phyloP scores from a whole-genome alignment of 805 yeast genomes.

The Ogataea naganishii region DNA sequence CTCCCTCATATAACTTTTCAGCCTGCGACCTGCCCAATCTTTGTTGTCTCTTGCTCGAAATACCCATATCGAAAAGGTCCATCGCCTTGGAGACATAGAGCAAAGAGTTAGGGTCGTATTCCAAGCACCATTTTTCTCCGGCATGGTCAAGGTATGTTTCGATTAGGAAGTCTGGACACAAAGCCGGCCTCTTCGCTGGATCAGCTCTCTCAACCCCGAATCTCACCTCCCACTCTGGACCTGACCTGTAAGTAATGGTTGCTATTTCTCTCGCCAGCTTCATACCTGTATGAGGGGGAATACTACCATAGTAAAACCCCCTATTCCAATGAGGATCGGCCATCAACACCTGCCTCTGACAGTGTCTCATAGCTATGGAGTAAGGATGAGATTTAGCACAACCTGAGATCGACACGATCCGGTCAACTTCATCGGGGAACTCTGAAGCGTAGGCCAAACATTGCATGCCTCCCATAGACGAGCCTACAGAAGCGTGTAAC shows the following conservation, averaged over 20 bases:
- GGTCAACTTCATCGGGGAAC: conserved; percentile 67
- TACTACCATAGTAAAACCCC: conserved; percentile 63
- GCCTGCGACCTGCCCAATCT: conserved; percentile 29
- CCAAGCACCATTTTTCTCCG: conserved; percentile 87
- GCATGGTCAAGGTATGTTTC: conserved; percentile 93
- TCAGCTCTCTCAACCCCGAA: conserved; percentile 86
- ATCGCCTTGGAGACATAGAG: conserved; percentile 86
- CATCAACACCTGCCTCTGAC: conserved; percentile 90
- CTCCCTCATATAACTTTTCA: conserved; percentile 20
- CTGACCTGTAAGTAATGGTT: conserved; percentile 87
- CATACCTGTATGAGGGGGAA: conserved; percentile 95
- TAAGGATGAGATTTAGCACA: conserved; percentile 93
- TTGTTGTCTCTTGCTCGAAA: conserved; percentile 36
- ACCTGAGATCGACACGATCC: conserved; percentile 76
- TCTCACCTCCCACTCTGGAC: conserved; percentile 94
- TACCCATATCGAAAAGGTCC: conserved; percentile 84
- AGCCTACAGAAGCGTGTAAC: conserved; percentile 75
- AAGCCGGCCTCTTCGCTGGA: conserved; percentile 69
- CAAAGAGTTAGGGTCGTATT: conserved; percentile 85
- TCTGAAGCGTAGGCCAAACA: conserved; percentile 80
- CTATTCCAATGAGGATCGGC: conserved; percentile 93
- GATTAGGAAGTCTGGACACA: conserved; percentile 88
- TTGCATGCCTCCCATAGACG: conserved; percentile 99
- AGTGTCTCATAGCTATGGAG: conserved; percentile 87
- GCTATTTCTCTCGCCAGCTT: conserved; percentile 90